Evolutionary conservation across 257 asterid genomes (phyloP).

Genomic region (Scutellaria baicalensis): DNA sequence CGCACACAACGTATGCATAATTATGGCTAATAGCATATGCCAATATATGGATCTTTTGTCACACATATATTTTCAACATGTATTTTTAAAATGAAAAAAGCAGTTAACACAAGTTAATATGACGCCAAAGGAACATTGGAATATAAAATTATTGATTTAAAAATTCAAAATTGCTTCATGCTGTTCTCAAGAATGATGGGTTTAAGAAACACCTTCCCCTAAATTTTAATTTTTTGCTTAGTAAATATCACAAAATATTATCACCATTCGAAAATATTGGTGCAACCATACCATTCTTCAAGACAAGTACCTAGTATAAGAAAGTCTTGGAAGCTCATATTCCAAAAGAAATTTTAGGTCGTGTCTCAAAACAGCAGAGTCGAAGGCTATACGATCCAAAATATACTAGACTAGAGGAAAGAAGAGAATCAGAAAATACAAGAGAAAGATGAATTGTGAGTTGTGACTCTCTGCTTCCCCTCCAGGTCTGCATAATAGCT

Average conservation of each 20-base stretch:
- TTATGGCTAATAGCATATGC: slow-evolving; percentile 12
- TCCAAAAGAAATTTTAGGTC: not conserved
- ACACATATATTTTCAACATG: not conserved
- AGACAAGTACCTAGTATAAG: not conserved
- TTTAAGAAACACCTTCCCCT: not conserved
- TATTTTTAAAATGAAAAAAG: no score
- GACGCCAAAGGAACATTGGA: no score
- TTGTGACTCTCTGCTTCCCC: slow-evolving; percentile 8
- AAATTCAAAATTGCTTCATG: no score
- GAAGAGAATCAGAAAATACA: slow-evolving; percentile 8
- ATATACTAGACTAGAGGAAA: not conserved
- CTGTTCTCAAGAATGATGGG: no score
- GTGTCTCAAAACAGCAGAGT: not conserved
- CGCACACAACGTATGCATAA: slow-evolving; percentile 6
- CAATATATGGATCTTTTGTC: not conserved
- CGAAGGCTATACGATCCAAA: not conserved
- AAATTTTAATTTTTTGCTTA: not conserved
- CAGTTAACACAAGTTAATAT: no score
- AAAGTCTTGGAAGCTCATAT: not conserved
- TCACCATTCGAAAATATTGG: not conserved
- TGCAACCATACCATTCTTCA: not conserved
- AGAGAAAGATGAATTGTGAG: not conserved
- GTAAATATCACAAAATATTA: not conserved
- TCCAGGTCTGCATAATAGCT: slow-evolving; percentile 13
- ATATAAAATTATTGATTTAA: no score